Conservation (phyloP, 2,329 filamentous ascomycete genomes). For the Davidsoniella australis region DNA sequence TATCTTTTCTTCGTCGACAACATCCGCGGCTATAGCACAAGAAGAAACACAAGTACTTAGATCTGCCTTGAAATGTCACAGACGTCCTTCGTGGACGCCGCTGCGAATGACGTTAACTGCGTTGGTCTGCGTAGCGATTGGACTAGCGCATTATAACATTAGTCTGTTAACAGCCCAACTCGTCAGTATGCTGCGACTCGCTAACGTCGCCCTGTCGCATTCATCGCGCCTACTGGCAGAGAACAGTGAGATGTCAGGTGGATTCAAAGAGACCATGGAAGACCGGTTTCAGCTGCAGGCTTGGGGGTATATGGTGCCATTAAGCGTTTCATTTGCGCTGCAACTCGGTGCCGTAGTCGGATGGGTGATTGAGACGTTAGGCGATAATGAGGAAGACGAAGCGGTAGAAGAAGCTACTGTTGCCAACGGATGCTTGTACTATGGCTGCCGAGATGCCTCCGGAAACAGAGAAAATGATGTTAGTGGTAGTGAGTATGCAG, state of each 20-base stretch:
- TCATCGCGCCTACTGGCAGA: neutral
- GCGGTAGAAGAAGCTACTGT: too few species aligned
- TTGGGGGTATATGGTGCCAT: neutral
- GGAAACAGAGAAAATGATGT: too few species aligned
- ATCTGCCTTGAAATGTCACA: too few species aligned
- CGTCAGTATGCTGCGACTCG: conserved; percentile 3
- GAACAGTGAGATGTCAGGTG: neutral
- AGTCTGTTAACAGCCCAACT: conserved; percentile 5
- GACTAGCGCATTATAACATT: conserved; percentile 3
- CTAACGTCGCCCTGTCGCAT: neutral
- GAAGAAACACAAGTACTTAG: neutral
- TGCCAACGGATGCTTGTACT: too few species aligned
- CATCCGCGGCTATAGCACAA: too few species aligned
- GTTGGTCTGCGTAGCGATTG: neutral
- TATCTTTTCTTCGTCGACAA: neutral
- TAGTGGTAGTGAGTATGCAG: too few species aligned
- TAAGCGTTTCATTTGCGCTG: neutral
- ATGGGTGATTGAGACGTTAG: neutral
- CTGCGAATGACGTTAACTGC: neutral
- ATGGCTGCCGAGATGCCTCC: too few species aligned
- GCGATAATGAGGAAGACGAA: neutral
- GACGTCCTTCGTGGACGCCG: neutral
- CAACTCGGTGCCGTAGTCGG: neutral
- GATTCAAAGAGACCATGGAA: neutral
- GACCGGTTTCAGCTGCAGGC: neutral